Conservation (phyloP, 1,284 basidiomycete genomes). For the Trichosporon sp. region DNA sequence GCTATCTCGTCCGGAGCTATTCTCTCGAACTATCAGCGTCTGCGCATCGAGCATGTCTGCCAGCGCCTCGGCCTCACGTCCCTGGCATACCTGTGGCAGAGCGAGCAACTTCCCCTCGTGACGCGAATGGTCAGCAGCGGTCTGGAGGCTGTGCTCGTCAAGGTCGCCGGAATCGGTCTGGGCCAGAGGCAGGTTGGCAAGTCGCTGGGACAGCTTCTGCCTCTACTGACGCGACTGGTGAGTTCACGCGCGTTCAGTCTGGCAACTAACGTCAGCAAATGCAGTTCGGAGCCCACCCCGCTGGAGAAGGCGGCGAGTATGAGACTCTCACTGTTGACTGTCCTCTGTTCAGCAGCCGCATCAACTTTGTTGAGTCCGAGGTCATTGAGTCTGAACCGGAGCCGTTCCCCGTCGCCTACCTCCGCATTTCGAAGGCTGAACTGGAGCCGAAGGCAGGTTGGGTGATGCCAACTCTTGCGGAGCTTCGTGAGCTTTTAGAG, state of each 20-base stretch:
- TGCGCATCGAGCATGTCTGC: conserved; percentile 97
- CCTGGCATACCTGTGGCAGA: conserved; percentile 91
- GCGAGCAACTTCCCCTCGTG: conserved; percentile 80
- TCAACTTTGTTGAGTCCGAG: conserved; percentile 69
- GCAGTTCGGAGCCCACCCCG: conserved; percentile 87
- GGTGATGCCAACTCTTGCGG: conserved; percentile 35
- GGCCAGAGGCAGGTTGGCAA: conserved; percentile 76
- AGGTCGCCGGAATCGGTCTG: conserved; percentile 93
- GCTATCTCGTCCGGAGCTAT: conserved; percentile 96
- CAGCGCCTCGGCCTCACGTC: conserved; percentile 77
- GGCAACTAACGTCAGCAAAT: conserved; percentile 62
- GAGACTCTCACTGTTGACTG: conserved; percentile 91
- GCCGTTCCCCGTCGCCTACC: conserved; percentile 76
- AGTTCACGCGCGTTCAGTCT: conserved; percentile 35
- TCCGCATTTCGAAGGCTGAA: conserved; percentile 71
- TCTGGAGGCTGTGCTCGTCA: conserved; percentile 84
- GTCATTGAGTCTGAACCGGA: conserved; percentile 64
- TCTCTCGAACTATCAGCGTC: conserved; percentile 93
- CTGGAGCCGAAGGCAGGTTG: conserved; percentile 63
- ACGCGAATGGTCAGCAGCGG: conserved; percentile 81
- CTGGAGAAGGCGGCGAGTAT: conserved; percentile 98
- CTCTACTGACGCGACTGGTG: conserved; percentile 73
- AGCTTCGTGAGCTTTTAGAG: conserved; percentile 46
- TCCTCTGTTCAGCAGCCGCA: conserved; percentile 79
- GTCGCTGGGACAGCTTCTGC: conserved; percentile 73